A percentile compares a stretch with the other conserved stretches of the same genome.
These are phyloP conservation scores for Daldinia bambusicola DNA, from an alignment of 495 filamentous ascomycete genomes.

Conservation along the genomic window DNA sequence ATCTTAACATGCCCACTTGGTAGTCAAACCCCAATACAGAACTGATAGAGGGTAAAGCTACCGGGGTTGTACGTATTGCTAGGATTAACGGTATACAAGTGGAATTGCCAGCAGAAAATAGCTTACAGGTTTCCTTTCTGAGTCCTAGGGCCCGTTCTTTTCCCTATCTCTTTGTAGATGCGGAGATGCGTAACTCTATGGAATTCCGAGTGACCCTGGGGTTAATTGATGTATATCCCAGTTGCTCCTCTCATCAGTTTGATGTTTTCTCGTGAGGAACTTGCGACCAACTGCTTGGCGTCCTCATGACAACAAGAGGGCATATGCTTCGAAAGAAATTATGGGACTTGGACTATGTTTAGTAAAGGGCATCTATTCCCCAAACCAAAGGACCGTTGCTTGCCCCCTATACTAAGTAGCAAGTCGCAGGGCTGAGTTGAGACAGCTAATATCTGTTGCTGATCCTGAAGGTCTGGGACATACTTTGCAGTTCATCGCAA, in stretches of 20 bases:
- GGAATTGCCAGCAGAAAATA: slow-evolving; percentile 17
- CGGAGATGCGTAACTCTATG: slow-evolving; percentile 25
- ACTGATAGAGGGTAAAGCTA: slow-evolving; percentile 25
- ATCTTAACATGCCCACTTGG: slow-evolving; percentile 7
- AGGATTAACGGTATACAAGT: slow-evolving; percentile 11
- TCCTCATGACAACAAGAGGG: slow-evolving; percentile 5
- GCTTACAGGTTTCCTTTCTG: slow-evolving; percentile 14
- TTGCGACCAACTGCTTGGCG: slow-evolving; percentile 19
- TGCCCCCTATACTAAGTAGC: slow-evolving; percentile 18
- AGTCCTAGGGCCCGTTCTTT: slow-evolving; percentile 9
- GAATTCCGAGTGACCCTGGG: not conserved
- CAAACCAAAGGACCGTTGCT: slow-evolving; percentile 16
- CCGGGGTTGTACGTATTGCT: slow-evolving; percentile 23
- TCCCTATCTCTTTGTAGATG: slow-evolving; percentile 16
- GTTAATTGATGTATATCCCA: slow-evolving; percentile 3
- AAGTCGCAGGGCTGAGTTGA: slow-evolving; percentile 35
- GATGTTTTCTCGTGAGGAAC: slow-evolving; percentile 5
- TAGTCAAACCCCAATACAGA: slow-evolving; percentile 7
- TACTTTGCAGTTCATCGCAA: slow-evolving; percentile 19
- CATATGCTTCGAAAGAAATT: slow-evolving; percentile 18
- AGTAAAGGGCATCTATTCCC: slow-evolving; percentile 19
- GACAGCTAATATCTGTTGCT: slow-evolving; percentile 24
- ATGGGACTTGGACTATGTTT: slow-evolving; percentile 38
- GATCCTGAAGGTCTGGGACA: slow-evolving; percentile 21
- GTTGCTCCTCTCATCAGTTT: not conserved